These are phyloP conservation scores for Neofusicoccum umdonicola DNA, from an alignment of 2,329 filamentous ascomycete species.

Conservation along the genomic window DNA sequence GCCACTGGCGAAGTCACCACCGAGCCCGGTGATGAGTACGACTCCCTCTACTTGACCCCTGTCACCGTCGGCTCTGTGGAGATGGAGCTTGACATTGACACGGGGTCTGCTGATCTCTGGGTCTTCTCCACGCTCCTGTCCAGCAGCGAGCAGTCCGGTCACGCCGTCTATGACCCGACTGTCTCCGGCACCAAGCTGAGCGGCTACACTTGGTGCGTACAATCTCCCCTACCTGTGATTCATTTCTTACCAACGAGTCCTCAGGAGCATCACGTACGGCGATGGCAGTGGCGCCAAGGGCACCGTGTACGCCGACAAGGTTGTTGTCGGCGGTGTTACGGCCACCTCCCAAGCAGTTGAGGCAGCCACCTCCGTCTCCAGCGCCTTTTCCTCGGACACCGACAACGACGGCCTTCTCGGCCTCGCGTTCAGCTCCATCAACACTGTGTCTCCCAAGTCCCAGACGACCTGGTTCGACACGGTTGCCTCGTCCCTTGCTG, in stretches of 20 bases:
- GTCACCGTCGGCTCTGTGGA: slow-evolving; percentile 63
- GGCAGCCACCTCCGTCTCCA: slow-evolving; percentile 59
- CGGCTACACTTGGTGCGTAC: slow-evolving; percentile 58
- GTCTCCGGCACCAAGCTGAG: slow-evolving; percentile 44
- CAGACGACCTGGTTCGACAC: slow-evolving; percentile 62
- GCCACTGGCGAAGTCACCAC: slow-evolving; percentile 40
- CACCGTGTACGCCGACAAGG: slow-evolving; percentile 64
- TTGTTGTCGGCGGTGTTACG: slow-evolving; percentile 59
- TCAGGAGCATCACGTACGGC: slow-evolving; percentile 50
- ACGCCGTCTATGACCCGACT: slow-evolving; percentile 58
- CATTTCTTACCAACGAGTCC: neutral
- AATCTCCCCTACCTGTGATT: too few relatives aligned
- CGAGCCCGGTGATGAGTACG: slow-evolving; percentile 39
- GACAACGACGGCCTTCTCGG: slow-evolving; percentile 33
- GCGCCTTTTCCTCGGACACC: slow-evolving; percentile 50
- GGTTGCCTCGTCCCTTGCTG: slow-evolving; percentile 50
- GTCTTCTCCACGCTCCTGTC: slow-evolving; percentile 63
- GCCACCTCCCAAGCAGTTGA: slow-evolving; percentile 64
- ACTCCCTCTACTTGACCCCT: slow-evolving; percentile 46
- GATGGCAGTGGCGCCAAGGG: slow-evolving; percentile 64
- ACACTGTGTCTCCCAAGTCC: slow-evolving; percentile 48
- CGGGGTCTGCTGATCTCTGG: slow-evolving; percentile 67
- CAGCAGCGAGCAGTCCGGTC: slow-evolving; percentile 50
- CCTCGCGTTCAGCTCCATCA: neutral
- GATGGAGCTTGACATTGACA: slow-evolving; percentile 69